phyloP scores from a whole-genome alignment of 2,329 filamentous ascomycete genomes.

The Aspergillus proliferans region DNA sequence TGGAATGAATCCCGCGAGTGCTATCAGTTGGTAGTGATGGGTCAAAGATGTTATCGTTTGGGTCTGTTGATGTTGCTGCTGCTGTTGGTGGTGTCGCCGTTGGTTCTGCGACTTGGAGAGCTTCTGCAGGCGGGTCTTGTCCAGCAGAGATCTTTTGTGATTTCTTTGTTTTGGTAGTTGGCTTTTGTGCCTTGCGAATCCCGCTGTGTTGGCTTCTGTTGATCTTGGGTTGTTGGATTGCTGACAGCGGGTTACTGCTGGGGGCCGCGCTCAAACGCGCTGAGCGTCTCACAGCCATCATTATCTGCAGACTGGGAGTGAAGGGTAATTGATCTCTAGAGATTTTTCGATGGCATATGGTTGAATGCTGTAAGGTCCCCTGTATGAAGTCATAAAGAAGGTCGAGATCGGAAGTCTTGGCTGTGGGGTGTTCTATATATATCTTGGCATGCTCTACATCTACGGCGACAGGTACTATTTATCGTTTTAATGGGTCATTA shows the following conservation, averaged over 20 bases:
- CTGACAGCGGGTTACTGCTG: constrained; percentile 10
- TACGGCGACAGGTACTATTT: no score
- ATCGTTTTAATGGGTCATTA: no score
- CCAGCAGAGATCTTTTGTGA: constrained; percentile 2
- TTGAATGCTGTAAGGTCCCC: no score
- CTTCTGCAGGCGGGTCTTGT: neutral
- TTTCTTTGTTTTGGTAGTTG: constrained; percentile 19
- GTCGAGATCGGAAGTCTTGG: no score
- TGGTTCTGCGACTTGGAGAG: no score
- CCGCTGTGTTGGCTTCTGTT: constrained; percentile 19
- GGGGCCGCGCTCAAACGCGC: constrained; percentile 38
- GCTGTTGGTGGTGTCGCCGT: neutral
- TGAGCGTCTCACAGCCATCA: constrained; percentile 51
- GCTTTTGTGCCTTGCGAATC: constrained; percentile 25
- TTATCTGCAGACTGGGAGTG: neutral
- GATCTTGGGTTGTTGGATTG: constrained; percentile 12
- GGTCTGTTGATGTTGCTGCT: constrained; percentile 3
- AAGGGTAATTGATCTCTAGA: no score
- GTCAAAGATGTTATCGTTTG: constrained; percentile 22
- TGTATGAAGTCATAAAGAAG: no score
- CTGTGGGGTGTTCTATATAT: no score
- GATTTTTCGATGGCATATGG: no score
- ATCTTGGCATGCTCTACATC: no score
- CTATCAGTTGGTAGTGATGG: constrained; percentile 7
- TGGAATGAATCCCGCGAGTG: constrained; percentile 41